Evolutionary conservation across 2,329 filamentous ascomycete genomes (phyloP), one percentile per base, ranked within the genome.

Genomic region (Lachnellula arida): DNA sequence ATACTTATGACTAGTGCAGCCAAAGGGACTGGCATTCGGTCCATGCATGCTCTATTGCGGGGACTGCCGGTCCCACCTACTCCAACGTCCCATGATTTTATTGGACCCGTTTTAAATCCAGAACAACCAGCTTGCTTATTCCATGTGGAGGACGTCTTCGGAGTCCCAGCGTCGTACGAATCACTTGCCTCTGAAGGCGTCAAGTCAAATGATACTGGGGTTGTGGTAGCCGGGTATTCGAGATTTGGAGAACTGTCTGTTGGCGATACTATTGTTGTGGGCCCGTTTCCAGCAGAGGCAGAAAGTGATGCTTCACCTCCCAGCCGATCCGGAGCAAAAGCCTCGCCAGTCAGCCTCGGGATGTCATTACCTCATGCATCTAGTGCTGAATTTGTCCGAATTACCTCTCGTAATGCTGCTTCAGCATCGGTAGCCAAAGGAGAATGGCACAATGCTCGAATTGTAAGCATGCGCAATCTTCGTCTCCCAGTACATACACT

Each of bases 91-190:
- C 74, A 75, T 49, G 81, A 85, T 62, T 81, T 78, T 58, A 72
- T 79, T n/a, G 79, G 80, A 1, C 57, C 52, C 17, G 74, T 75
- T 43, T 67, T 84, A 52, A 84, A 84, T 56, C 82, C 82, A 0
- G 78, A 84, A 56, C 79, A 82, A 54, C 81, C 84, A 1, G 75
- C 76, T 4, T 81, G 81, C 35, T 74, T 97, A 2, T 97, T 97
- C 67, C 89, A 97, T 67, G 82, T 97, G 23, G 93, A 97, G 68
- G 93, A 97, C 64, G 85, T 91, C 1, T 97, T 96, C 70, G 88
- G 82, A 56, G 81, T 92, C 14, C 82, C 87, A 1, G 80, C 81
- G 0, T 82, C 84, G 1, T 85, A 84, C 60, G 76, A 81, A 4
- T 70, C 74, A n/a, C 70, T 72, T 15, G 71, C 75, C 2, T 68